Base-by-base conservation (phyloP, 441 rosid species). In the Adansonia grandidieri region DNA sequence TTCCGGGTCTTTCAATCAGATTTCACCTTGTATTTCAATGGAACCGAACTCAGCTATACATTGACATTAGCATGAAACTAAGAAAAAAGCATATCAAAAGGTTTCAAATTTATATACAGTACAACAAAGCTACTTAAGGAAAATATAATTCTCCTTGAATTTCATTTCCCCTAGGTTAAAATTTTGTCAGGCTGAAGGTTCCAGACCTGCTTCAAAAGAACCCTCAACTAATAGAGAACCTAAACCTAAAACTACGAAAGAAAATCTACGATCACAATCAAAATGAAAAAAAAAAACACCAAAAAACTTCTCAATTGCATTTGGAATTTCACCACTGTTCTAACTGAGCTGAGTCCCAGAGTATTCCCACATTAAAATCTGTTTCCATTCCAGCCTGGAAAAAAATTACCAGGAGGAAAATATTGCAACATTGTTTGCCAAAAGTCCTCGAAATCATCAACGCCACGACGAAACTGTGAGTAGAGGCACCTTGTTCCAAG, bases 401-500 rank as follows among this genome's bases (percentile, higher is more conserved):
- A 83, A 85, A 86, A 83, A 82, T 50, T 72, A 84, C 84, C 79
- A 76, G 85, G 84, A 80, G 88, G 82, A 70, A 83, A 78, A 76
- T 68, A 17, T 63, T 58, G 32, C 24, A 40, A 58, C 63, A 70
- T 4, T 28, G 68, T 53, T 44, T 24, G 73, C 77, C 45, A 53
- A 47, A 17, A 32, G 14, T 15, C 11, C 24, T 48, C 5, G 45
- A 70, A 50, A 24, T 24, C 57, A 0, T 93, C 81, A 95, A 65
- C 85, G 91, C 99, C 99, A 95, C 0, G 97, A 89, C 11, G 98
- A 95, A 68, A 95, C 91, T 4, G 98, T 89, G 77, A 95, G 93
- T 47, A 93, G 77, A 20, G 96, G 91, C 72, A 92, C 91, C 75
- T 88, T 78, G 50, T 90, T 89, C 98, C 97, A 95, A 0, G 97